These are phyloP conservation scores for Millerago galiae DNA, from an alignment of 805 yeast genomes.

Conservation along the genomic window DNA sequence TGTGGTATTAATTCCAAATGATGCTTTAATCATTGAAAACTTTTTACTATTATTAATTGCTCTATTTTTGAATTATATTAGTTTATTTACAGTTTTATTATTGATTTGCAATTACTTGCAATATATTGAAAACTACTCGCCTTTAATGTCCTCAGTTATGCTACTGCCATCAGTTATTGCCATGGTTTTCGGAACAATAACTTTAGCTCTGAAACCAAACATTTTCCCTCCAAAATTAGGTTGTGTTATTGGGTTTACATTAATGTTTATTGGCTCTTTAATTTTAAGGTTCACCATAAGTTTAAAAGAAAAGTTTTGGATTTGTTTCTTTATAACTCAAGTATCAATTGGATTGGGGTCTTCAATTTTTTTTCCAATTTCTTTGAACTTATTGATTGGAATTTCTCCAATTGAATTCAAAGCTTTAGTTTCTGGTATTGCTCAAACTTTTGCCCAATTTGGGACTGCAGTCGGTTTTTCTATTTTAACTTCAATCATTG, in stretches of 20 bases:
- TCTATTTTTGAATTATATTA: conserved; percentile 3
- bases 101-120: conserved; percentile 23
- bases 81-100: conserved; percentile 13
- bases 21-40: conserved; percentile 21
- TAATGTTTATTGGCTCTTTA: not conserved
- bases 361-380: conserved; percentile 29
- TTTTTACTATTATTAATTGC: not conserved
- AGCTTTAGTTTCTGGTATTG: conserved; percentile 34
- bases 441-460: conserved; percentile 30
- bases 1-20: conserved; percentile 25
- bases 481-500: too few species aligned
- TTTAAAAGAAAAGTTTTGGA: not conserved
- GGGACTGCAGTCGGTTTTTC: conserved; percentile 10
- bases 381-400: conserved; percentile 24
- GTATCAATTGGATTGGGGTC: not conserved
- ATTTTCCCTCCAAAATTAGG: conserved; percentile 23
- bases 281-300: not conserved
- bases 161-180: conserved; percentile 15
- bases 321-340: not conserved
- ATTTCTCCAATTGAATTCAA: conserved; percentile 32
- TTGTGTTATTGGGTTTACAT: not conserved
- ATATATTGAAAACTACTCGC: conserved; percentile 22
- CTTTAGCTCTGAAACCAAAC: not conserved
- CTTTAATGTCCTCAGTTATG: conserved; percentile 23
- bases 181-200: not conserved